Evolutionary conservation across 805 yeast genomes (phyloP), one percentile per base, ranked within the genome.

Genomic region (Debaryomyces castellii): DNA sequence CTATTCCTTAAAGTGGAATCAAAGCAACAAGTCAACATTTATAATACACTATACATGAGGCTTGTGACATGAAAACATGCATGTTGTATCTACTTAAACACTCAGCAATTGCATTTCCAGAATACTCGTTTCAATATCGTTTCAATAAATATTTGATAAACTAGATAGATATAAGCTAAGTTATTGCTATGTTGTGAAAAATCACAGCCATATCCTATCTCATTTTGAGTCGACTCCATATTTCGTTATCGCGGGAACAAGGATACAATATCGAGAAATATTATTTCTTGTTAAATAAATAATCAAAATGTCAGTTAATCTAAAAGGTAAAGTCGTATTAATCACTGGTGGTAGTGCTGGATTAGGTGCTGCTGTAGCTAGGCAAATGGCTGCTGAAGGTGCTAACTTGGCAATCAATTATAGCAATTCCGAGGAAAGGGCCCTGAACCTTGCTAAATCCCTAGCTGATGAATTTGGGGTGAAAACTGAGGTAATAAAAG

Each of bases 381-480:
- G 63, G 20, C 81, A 73, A 14, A 62, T 77, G 23, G 81, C 81
- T 1, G 71, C 74, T 41, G 78, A 78, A 24, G 80, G 81, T 8
- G 71, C 76, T 3, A 14, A 33, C 17, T 18, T 41, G n/a, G 39
- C 32, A 2, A 24, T 41, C 3, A 33, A 34, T 25, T 33, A 41
- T 41, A n/a, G 37, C 14, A 18, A 37, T 33, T 32, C 43, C 3
- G 25, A 28, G n/a, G n/a, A 23, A 21, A 14, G 20, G 11, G 40
- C 40, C 4, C 4, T 17, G 11, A 25, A 40, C 1, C 35, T 24
- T 7, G 17, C 28, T n/a, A 11, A 37, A 23, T n/a, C 17, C 25
- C n/a, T 36, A 42, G 17, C 21, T 6, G 12, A 25, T 3, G 17
- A 27, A 14, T 23, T 20, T 20, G 24, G 24, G 2, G 12, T 35